Evolutionary conservation across 495 filamentous ascomycete genomes (phyloP).

Genomic region (Staphylotrichum longicolle): DNA sequence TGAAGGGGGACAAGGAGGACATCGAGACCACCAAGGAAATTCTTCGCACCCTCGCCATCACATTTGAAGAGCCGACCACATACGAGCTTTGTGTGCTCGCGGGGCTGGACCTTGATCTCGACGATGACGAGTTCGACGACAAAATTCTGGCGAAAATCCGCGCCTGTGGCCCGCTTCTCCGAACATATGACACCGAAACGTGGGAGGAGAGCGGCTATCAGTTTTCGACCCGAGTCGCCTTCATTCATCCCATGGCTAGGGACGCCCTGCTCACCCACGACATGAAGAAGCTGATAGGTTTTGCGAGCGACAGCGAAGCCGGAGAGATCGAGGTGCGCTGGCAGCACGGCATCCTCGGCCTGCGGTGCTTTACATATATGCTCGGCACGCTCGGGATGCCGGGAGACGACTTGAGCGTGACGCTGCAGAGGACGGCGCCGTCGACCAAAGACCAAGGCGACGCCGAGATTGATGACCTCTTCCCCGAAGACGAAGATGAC

Average conservation of each 20-base stretch:
- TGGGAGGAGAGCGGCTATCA: conserved; percentile 6
- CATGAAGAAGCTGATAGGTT: conserved; percentile 2
- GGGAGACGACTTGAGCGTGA: background rate
- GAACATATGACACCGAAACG: background rate
- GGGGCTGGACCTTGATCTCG: background rate
- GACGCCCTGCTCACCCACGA: background rate
- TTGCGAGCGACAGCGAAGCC: background rate
- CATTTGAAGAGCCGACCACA: conserved; percentile 1
- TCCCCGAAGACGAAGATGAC: background rate
- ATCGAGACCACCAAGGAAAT: background rate
- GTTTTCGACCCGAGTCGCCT: conserved; percentile 4
- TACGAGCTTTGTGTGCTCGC: conserved; percentile 1
- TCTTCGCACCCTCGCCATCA: conserved; percentile 1
- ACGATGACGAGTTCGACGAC: background rate
- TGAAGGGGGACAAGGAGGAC: background rate
- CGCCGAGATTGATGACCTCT: background rate
- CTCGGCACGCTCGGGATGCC: background rate
- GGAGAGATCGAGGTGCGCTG: background rate
- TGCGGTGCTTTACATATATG: conserved; percentile 3
- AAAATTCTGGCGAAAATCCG: background rate
- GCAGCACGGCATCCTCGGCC: conserved; percentile 5
- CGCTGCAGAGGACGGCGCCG: background rate
- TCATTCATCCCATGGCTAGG: conserved; percentile 2
- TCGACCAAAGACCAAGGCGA: background rate
- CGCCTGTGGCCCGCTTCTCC: conserved; percentile 2